Percentiles rank a stretch among this genome's conserved stretches.
Evolutionary conservation across 306 rosid species (phyloP).

Genomic region (Acacia acuminata): DNA sequence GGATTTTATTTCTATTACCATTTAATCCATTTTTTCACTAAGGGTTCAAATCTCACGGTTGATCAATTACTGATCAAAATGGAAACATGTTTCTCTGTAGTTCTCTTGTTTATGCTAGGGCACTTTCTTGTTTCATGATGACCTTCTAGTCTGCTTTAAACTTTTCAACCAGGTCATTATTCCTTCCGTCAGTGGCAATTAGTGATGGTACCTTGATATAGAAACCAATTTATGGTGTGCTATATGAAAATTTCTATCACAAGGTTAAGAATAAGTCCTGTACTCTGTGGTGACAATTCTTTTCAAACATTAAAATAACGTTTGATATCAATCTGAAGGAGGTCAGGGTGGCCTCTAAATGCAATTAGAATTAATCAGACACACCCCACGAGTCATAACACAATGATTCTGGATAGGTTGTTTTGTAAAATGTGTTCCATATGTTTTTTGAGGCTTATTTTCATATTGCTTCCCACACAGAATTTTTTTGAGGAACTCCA

Average conservation of each 20-base stretch:
- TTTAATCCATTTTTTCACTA: constrained; percentile 6
- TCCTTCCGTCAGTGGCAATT: not conserved
- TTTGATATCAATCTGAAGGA: not conserved
- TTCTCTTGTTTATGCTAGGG: constrained; percentile 7
- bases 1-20: constrained; percentile 8
- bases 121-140: not conserved
- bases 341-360: constrained; percentile 9
- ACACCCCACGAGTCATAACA: not conserved
- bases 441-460: not conserved
- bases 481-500: constrained; percentile 71
- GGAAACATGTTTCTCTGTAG: not conserved
- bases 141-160: not conserved
- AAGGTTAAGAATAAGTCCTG: not conserved
- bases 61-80: constrained; percentile 16
- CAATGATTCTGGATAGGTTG: not conserved
- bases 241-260: not conserved
- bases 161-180: constrained; percentile 1
- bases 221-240: not conserved
- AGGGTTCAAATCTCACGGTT: constrained; percentile 15
- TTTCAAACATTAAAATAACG: not conserved
- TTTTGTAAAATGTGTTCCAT: constrained; percentile 1
- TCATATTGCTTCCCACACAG: constrained; percentile 46
- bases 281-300: not conserved
- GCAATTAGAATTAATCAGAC: constrained; percentile 15
- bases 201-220: not conserved